Conservation (phyloP, 768 basidiomycete species). For the Panaeolus papilionaceus region DNA sequence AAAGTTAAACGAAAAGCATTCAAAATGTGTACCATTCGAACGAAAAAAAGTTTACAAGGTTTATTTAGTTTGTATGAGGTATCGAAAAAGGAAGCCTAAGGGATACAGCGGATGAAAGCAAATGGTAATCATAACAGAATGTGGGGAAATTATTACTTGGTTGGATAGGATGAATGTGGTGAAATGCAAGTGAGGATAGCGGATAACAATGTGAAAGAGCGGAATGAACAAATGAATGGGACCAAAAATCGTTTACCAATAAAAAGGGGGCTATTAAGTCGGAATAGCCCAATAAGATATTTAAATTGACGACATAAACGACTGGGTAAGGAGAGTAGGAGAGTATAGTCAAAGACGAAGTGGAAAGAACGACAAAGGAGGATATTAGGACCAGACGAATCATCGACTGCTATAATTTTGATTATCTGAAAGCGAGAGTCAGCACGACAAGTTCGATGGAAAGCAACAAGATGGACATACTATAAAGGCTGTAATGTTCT, state of each 20-base stretch:
- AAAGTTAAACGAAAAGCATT: not conserved
- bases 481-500: constrained; percentile 33
- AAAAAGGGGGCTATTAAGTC: not conserved
- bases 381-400: not conserved
- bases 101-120: constrained; percentile 16
- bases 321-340: not conserved
- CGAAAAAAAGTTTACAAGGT: constrained; percentile 8
- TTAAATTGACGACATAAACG: not conserved
- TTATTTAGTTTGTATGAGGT: constrained; percentile 8
- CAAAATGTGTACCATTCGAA: not conserved
- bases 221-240: not conserved
- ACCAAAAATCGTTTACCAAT: not conserved
- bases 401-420: constrained; percentile 28
- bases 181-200: constrained; percentile 13
- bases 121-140: constrained; percentile 14
- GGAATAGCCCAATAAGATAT: constrained; percentile 1
- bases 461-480: constrained; percentile 21
- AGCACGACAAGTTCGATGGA: constrained; percentile 1
- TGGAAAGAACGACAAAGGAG: too few species aligned
- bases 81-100: constrained; percentile 22
- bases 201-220: constrained; percentile 2
- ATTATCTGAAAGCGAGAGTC: constrained; percentile 22
- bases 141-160: not conserved
- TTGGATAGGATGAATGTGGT: constrained; percentile 3
- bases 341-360: not conserved